Conservation (phyloP, 371 early-diverging fungal species). For the Enterocytospora artemiae region DNA sequence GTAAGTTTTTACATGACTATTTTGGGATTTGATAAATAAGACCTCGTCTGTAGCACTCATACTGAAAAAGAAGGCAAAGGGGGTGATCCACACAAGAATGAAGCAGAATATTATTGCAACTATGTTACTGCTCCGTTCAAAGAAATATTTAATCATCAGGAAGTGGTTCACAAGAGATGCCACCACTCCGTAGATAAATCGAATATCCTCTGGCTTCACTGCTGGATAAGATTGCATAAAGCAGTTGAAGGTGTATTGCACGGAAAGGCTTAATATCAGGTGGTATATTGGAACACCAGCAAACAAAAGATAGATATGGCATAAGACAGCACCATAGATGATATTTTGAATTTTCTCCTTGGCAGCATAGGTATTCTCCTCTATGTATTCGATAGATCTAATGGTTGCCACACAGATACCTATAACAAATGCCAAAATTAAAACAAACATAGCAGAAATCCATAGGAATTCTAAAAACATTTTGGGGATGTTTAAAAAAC, state of each 20-base stretch:
- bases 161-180: conserved; percentile 57
- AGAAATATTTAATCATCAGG: conserved; percentile 38
- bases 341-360: conserved; percentile 51
- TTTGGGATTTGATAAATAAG: conserved; percentile 28
- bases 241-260: conserved; percentile 53
- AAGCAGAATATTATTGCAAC: conserved; percentile 52
- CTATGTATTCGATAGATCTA: conserved; percentile 55
- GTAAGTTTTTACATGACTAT: conserved; percentile 11
- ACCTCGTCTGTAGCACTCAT: conserved; percentile 57
- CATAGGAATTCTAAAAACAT: conserved; percentile 29
- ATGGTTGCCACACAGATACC: conserved; percentile 46
- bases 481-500: too few species aligned
- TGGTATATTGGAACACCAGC: conserved; percentile 47
- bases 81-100: conserved; percentile 55
- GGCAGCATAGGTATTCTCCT: conserved; percentile 55
- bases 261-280: conserved; percentile 44
- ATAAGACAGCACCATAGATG: conserved; percentile 28
- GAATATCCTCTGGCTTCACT: conserved; percentile 47
- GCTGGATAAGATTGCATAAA: conserved; percentile 54
- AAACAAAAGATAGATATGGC: conserved; percentile 50
- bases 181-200: conserved; percentile 54
- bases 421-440: conserved; percentile 39
- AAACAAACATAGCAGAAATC: conserved; percentile 10
- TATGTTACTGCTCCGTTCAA: conserved; percentile 30
- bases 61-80: conserved; percentile 57